Evolutionary conservation across 2,329 filamentous ascomycete genomes (phyloP).

Genomic region (Cladophialophora chaetospira): DNA sequence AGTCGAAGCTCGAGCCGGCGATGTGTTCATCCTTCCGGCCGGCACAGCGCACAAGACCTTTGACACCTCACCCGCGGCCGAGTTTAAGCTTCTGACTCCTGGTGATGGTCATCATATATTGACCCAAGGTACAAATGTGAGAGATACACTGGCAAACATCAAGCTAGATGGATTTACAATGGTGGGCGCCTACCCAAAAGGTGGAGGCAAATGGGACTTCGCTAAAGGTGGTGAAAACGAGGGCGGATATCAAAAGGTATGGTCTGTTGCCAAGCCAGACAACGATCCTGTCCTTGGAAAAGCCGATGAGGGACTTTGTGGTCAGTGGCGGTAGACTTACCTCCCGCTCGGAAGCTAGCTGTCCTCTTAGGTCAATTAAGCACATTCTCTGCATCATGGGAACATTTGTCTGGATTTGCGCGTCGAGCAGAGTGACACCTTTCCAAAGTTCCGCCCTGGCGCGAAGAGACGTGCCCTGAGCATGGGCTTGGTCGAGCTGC

Average conservation of each 20-base stretch:
- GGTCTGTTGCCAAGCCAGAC: slow-evolving; percentile 49
- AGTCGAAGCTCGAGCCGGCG: slow-evolving; percentile 53
- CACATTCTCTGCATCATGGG: too few species aligned
- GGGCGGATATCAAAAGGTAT: slow-evolving; percentile 47
- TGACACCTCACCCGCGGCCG: slow-evolving; percentile 42
- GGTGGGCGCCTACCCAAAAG: slow-evolving; percentile 59
- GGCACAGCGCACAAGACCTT: slow-evolving; percentile 60
- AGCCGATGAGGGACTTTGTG: slow-evolving; percentile 41
- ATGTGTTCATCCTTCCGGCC: slow-evolving; percentile 62
- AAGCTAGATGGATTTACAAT: slow-evolving; percentile 54
- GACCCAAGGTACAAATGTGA: slow-evolving; percentile 34
- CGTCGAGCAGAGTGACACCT: too few species aligned
- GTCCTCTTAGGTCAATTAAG: too few species aligned
- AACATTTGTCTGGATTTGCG: too few species aligned
- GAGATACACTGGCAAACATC: slow-evolving; percentile 41
- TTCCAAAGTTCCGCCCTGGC: too few species aligned
- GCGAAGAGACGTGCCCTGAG: too few species aligned
- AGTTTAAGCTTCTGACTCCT: slow-evolving; percentile 49
- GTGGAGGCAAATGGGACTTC: slow-evolving; percentile 55
- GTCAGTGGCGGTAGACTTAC: slow-evolving; percentile 40
- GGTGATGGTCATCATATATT: slow-evolving; percentile 44
- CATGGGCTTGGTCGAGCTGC: too few species aligned
- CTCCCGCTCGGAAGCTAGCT: too few species aligned
- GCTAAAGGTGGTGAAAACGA: slow-evolving; percentile 48
- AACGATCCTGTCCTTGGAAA: slow-evolving; percentile 53